A percentile compares a stretch with the other conserved stretches of the same genome.
These are phyloP conservation scores for Haematococcus lacustris DNA, from an alignment of 139 green algal genomes.

Conservation along the genomic window DNA sequence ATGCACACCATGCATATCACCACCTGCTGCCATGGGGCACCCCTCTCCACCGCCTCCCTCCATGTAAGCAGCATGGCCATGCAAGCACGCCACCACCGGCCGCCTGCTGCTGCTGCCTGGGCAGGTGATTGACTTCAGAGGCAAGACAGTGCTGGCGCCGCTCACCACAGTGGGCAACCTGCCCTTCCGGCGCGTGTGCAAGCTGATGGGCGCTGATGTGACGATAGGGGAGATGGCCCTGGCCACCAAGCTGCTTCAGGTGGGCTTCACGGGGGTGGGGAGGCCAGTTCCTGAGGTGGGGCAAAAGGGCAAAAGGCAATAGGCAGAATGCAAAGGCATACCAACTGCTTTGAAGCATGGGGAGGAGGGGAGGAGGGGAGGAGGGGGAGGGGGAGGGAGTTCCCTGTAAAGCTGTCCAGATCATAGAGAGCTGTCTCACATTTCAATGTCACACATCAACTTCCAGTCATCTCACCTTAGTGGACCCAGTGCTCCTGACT, in stretches of 20 bases:
- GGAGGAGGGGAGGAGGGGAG: too few species aligned
- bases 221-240: conserved; percentile 92
- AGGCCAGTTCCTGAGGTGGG: too few species aligned
- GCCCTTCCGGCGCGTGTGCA: conserved; percentile 88
- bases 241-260: conserved; percentile 81
- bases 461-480: too few species aligned
- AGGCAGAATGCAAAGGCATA: too few species aligned
- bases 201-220: conserved; percentile 82
- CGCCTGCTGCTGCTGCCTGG: conserved; percentile 7
- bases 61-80: background rate
- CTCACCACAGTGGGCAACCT: conserved; percentile 97
- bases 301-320: too few species aligned
- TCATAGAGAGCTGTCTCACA: too few species aligned
- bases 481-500: too few species aligned
- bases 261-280: too few species aligned
- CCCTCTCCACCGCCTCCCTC: background rate
- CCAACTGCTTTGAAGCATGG: too few species aligned
- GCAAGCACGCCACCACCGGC: background rate
- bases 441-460: too few species aligned
- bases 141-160: conserved; percentile 82
- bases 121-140: conserved; percentile 65
- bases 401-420: too few species aligned
- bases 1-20: background rate
- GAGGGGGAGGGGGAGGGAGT: too few species aligned
- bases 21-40: background rate